Evolutionary conservation across 805 yeast species (phyloP), one percentile per base, ranked within the genome.

Genomic region (Candida awuae): DNA sequence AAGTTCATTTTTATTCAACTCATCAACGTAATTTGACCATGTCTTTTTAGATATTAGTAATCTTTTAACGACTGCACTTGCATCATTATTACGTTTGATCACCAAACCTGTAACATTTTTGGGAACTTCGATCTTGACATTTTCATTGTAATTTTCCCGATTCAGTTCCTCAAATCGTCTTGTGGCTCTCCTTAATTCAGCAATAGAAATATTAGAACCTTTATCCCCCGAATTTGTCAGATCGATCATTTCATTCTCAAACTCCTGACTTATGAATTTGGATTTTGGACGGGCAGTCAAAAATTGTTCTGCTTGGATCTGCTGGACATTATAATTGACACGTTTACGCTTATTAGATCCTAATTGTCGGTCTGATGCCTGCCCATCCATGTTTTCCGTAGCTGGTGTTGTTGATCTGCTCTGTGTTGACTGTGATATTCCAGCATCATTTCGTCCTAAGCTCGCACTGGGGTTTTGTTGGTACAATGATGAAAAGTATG

Each of bases 141-240:
- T 44, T 20, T 67, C 71, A 46, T 59, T 66, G 45, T 65, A 68
- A 42, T 68, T 67, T 50, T 68, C 73, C 20, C 63, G 48, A 39
- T 65, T 67, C 16, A 68, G 48, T 42, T 68, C 72, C 2, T 55
- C 59, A 37, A 66, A 63, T 33, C 73, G 47, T 42, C 62, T 64
- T 13, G 51, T 49, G 1, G 66, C 62, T 34, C 58, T 59, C 45
- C 59, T 62, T 45, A 59, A 55, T 35, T 61, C 69, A 8, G 48
- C 39, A 2, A 53, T 50, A 2, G 45, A 34, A 22, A 53, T 18
- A 41, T 29, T 37, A 33, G 13, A 7, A 18, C 26, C 15, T 25
- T 41, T 21, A 4, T 21, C 21, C 20, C 35, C 27, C n/a, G n/a
- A n/a, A 10, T 41, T 43, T 14, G 42, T 38, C 8, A 39, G 20